Evolutionary conservation across 805 yeast genomes (phyloP).

Genomic region (Cyberlindnera subsufficiens): DNA sequence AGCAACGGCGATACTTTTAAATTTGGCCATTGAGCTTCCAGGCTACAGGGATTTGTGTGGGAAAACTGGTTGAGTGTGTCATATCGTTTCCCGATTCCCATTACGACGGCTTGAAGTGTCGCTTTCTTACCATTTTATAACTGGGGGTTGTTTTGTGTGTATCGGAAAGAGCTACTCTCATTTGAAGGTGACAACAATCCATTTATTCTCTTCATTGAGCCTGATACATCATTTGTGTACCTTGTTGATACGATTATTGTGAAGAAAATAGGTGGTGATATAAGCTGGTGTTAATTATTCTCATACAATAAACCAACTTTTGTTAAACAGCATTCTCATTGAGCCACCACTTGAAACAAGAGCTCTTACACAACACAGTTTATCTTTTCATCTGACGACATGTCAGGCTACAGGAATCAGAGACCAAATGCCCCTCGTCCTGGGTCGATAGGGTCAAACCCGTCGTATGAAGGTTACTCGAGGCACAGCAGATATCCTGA

Average conservation of each 20-base stretch:
- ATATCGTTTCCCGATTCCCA: neutral
- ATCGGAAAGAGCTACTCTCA: no score
- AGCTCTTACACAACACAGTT: neutral
- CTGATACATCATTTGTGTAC: neutral
- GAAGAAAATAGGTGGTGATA: neutral
- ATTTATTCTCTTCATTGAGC: neutral
- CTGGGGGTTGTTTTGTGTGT: neutral
- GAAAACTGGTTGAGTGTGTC: neutral
- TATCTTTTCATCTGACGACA: neutral
- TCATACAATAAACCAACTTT: neutral
- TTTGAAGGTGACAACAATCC: no score
- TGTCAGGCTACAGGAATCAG: conserved; percentile 15
- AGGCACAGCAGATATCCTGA: conserved; percentile 1
- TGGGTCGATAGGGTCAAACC: conserved; percentile 1
- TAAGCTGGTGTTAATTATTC: neutral
- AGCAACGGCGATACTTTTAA: neutral
- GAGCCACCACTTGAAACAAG: neutral
- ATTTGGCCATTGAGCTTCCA: neutral
- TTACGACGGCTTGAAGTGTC: neutral
- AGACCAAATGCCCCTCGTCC: conserved; percentile 11
- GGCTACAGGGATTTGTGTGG: neutral
- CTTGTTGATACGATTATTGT: neutral
- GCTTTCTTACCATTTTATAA: neutral
- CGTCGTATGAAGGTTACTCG: conserved; percentile 2
- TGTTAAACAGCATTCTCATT: neutral